phyloP scores from a whole-genome alignment of 2,329 filamentous ascomycete species.

The Paraconiothyrium brasiliense region DNA sequence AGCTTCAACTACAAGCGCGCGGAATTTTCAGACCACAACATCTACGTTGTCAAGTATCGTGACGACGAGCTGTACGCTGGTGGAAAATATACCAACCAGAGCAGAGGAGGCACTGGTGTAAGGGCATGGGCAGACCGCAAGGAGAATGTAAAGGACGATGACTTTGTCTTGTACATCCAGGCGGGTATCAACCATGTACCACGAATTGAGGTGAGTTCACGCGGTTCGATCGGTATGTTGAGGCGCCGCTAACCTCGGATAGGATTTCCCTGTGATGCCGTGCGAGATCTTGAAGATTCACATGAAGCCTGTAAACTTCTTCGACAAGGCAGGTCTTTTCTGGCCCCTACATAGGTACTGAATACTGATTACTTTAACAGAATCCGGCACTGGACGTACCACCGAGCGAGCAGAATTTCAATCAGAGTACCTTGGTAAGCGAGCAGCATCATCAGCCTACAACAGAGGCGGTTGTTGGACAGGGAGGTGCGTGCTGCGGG shows the following conservation, averaged over 20 bases:
- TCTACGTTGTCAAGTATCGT: conserved; percentile 66
- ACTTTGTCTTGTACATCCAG: conserved; percentile 66
- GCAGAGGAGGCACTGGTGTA: conserved; percentile 60
- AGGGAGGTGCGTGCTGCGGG: conserved; percentile 51
- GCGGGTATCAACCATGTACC: conserved; percentile 67
- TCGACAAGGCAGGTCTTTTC: conserved; percentile 49
- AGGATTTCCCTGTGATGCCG: conserved; percentile 68
- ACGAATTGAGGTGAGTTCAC: conserved; percentile 55
- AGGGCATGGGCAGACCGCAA: conserved; percentile 60
- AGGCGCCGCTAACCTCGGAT: conserved; percentile 10
- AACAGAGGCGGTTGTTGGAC: conserved; percentile 46
- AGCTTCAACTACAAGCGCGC: conserved; percentile 66
- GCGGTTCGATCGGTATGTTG: neutral
- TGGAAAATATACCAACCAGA: conserved; percentile 69
- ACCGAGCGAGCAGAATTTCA: conserved; percentile 59
- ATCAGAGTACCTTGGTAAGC: conserved; percentile 50
- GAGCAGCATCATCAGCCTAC: conserved; percentile 50
- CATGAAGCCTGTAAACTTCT: conserved; percentile 68
- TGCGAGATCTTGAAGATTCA: conserved; percentile 66
- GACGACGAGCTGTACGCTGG: conserved; percentile 69
- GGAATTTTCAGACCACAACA: conserved; percentile 66
- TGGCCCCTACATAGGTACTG: neutral
- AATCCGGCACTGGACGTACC: conserved; percentile 69
- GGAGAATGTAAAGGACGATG: conserved; percentile 64
- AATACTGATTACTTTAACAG: conserved; percentile 11